phyloP scores from a whole-genome alignment of 2,329 filamentous ascomycete genomes.

The Ceratocystis cubensis region DNA sequence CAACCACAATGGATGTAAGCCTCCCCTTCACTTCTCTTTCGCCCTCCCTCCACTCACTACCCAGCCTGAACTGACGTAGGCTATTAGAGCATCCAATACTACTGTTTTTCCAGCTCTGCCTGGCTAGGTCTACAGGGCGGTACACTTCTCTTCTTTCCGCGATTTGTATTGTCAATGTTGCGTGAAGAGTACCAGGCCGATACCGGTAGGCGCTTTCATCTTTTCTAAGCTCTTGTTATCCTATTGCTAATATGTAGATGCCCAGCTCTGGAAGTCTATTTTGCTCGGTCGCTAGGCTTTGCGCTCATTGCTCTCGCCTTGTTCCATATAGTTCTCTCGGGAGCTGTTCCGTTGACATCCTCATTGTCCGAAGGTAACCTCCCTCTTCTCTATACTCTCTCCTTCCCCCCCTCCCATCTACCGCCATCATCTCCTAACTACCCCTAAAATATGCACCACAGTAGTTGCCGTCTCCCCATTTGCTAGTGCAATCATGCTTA shows the following conservation, averaged over 20 bases:
- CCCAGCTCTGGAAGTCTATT: conserved; percentile 55
- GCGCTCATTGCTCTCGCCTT: conserved; percentile 52
- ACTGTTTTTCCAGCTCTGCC: conserved; percentile 39
- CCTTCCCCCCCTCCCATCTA: conserved; percentile 17
- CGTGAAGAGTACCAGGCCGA: conserved; percentile 27
- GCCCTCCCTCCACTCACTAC: not conserved
- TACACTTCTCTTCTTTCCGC: conserved; percentile 37
- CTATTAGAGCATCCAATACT: conserved; percentile 37
- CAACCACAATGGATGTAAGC: conserved; percentile 26
- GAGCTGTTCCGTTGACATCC: conserved; percentile 50
- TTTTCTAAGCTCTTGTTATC: not conserved
- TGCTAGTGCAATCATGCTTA: conserved; percentile 51
- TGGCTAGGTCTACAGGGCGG: conserved; percentile 40
- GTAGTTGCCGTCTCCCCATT: conserved; percentile 41
- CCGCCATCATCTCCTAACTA: not conserved
- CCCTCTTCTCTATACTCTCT: not conserved
- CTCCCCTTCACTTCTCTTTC: not conserved
- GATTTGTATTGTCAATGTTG: conserved; percentile 36
- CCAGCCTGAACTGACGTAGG: not conserved
- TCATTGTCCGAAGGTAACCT: conserved; percentile 31
- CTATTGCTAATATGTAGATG: no score
- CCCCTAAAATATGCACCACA: conserved; percentile 4
- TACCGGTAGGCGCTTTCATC: conserved; percentile 25
- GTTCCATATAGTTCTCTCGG: conserved; percentile 55
- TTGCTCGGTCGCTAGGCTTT: conserved; percentile 58